Base-by-base conservation (phyloP, 2,329 filamentous ascomycete species). In the Tolypocladium album region DNA sequence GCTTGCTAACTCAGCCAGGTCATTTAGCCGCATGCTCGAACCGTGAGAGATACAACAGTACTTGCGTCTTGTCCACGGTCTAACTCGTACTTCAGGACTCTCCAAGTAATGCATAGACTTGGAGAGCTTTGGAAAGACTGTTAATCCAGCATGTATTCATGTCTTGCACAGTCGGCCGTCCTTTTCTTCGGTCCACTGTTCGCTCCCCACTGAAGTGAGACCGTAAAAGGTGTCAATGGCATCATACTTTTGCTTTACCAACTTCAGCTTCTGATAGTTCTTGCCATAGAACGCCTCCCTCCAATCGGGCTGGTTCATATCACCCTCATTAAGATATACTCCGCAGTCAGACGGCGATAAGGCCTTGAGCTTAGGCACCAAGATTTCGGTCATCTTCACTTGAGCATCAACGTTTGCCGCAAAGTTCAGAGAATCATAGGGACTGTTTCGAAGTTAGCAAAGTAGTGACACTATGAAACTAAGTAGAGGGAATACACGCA, bases 161-260 rank as follows among this genome's bases (percentile, higher is more conserved):
- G 22, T 17, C 40, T 13, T 45, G 61, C 79, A 80, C 67, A 80
- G 69, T 34, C 76, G 71, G 11, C 78, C 79, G 59, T 71, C 63
- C 7, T 67, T 70, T 5, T 67, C 69, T 9, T 76, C 70, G 27
- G 59, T 63, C 80, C 80, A 84, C n/a, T 65, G 65, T 57, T 84
- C 81, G 60, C 78, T 81, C 0, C 80, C 81, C 7, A 84, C 81
- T 4, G 72, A 77, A n/a, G 74, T 76, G 7, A 65, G 66, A 13
- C 75, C 78, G 58, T 81, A 80, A 42, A 81, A 81, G 8, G 84
- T 60, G 2, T 68, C 66, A 0, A 70, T 58, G 1, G 76, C 71
- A 64, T 83, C 82, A 64, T 78, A 83, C 65, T 75, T 78, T 40
- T 71, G 65, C 75, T 86, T 85, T 38, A 84, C 72, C 0, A 55